Evolutionary conservation across 345 rosid species (phyloP), one percentile per base, ranked within the genome.

Genomic region (Eucalyptus erythrocorys): DNA sequence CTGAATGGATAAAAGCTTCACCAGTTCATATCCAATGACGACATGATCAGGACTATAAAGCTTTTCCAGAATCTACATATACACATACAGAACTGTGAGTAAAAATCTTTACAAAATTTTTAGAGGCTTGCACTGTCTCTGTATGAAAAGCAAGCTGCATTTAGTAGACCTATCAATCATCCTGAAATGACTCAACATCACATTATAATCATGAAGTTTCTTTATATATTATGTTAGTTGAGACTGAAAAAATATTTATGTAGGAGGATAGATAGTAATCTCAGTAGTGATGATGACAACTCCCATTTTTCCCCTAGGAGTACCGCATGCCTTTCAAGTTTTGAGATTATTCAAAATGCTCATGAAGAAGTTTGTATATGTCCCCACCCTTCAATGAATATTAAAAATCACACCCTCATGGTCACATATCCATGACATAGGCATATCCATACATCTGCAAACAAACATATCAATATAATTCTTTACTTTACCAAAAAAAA

Each of bases 11-110:
- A 95, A 90, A 87, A 96, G 96, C 95, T 97, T 95, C 88, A 93
- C 94, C 91, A 96, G 91, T 91, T 97, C 99, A 87, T 95, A 91
- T 92, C 95, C 99, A 88, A 95, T 94, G 61, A 92, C 97, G 37
- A 96, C 93, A 90, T 95, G 97, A 91, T 92, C 90, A 48, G 87
- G 90, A 85, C 91, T 96, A 86, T 96, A 96, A 47, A 97, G 94
- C 91, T 68, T 93, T 92, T 93, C 95, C 86, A 96, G 91, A 89
- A 97, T 95, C 82, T 76, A 76, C 82, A 96, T 95, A 94, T 55
- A 85, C 82, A 50, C 82, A 50, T 71, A 45, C n/a, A 87, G 68
- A 91, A 86, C 55, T 51, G 89, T 53, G 17, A 86, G 17, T 86
- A 76, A 37, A 76, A 76, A 37, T 21, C 47, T 71, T 19, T 9